Conservation (phyloP, 2,329 filamentous ascomycete species). For the Alternaria novae-zelandiae region DNA sequence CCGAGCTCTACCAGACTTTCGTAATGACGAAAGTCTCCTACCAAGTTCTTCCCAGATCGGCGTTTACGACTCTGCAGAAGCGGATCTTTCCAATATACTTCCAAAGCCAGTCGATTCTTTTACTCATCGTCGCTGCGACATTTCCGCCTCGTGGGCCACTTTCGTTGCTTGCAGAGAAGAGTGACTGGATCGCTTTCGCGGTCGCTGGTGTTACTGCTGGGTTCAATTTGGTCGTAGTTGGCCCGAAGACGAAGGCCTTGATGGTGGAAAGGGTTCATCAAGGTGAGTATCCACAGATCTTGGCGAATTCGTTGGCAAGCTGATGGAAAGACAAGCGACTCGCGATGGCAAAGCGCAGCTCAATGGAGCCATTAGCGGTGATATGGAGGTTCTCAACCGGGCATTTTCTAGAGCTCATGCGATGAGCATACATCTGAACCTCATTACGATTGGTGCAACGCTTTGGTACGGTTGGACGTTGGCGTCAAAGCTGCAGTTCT, state of each 20-base stretch:
- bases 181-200: conserved; percentile 34
- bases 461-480: conserved; percentile 29
- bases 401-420: conserved; percentile 49
- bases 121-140: conserved; percentile 44
- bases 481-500: not conserved
- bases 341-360: conserved; percentile 14
- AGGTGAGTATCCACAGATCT: conserved; percentile 18
- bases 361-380: conserved; percentile 5
- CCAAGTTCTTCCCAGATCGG: conserved; percentile 42
- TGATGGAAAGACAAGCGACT: conserved; percentile 18
- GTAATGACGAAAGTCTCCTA: conserved; percentile 51
- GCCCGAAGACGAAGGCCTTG: conserved; percentile 40
- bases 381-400: conserved; percentile 38
- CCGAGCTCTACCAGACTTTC: conserved; percentile 51
- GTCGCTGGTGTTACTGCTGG: conserved; percentile 40
- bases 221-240: conserved; percentile 48
- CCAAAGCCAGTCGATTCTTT: conserved; percentile 44
- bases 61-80: conserved; percentile 51
- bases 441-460: conserved; percentile 45
- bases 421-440: conserved; percentile 54
- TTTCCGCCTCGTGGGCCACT: conserved; percentile 41
- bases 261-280: conserved; percentile 46
- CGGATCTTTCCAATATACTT: conserved; percentile 52
- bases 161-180: conserved; percentile 30
- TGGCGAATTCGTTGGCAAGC: not conserved